Evolutionary conservation across 2,329 filamentous ascomycete genomes (phyloP).

Genomic region (Colletotrichum sp.): DNA sequence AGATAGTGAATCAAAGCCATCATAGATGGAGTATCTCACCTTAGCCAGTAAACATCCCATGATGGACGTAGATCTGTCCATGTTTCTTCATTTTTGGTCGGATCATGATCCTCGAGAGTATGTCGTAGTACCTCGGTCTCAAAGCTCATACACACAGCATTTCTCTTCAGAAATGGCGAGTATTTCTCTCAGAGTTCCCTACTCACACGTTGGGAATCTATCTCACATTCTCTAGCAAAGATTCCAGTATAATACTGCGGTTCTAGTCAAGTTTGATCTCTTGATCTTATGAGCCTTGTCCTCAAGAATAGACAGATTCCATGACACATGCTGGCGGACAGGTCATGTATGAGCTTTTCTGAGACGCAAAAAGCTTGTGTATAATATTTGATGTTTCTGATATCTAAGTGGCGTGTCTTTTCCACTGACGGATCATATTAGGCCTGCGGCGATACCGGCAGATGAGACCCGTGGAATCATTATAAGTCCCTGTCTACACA

Average conservation of each 20-base stretch:
- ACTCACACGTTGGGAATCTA: neutral
- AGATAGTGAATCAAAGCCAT: no score
- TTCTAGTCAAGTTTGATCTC: neutral
- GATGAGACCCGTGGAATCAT: neutral
- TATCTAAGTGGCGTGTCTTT: neutral
- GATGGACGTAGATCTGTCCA: neutral
- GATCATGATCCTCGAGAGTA: neutral
- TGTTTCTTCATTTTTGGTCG: neutral
- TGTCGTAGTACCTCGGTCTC: neutral
- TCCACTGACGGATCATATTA: neutral
- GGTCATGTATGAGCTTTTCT: neutral
- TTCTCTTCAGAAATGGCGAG: neutral
- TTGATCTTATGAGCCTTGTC: neutral
- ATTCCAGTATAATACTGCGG: accelerated
- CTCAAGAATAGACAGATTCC: neutral
- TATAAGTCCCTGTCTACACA: neutral
- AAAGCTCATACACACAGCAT: neutral
- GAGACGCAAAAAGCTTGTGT: accelerated
- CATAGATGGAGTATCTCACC: no score
- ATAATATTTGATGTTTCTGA: neutral
- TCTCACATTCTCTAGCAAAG: neutral
- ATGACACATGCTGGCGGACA: neutral
- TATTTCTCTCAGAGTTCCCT: accelerated
- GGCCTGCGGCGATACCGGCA: neutral
- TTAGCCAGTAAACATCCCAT: no score